These are phyloP conservation scores for Vitis rotundifolia DNA, from an alignment of 164 flowering plant species.

Conservation along the genomic window DNA sequence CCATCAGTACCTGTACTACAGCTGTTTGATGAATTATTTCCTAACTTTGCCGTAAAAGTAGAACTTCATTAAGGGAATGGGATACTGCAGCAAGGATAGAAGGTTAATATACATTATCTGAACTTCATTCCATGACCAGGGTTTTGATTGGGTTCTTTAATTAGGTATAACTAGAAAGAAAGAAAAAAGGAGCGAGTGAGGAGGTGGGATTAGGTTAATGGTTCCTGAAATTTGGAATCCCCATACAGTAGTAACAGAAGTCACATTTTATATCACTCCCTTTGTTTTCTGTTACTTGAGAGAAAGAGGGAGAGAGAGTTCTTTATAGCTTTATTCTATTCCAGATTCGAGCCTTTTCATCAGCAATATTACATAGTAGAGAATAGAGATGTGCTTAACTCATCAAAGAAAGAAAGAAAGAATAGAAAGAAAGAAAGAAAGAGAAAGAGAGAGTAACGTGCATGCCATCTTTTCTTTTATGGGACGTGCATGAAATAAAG, in stretches of 20 bases:
- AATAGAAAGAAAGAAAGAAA: constrained; percentile 25
- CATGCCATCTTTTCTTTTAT: constrained; percentile 33
- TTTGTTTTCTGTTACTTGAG: constrained; percentile 14
- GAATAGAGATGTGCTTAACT: constrained; percentile 10
- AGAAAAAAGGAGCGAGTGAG: neutral
- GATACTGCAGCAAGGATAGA: too few species aligned
- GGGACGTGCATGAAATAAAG: constrained; percentile 49
- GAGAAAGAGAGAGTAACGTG: constrained; percentile 40
- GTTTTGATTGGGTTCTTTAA: too few species aligned
- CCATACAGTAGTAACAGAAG: constrained; percentile 7
- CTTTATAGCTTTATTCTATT: constrained; percentile 51
- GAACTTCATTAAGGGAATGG: too few species aligned
- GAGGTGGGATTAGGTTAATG: neutral
- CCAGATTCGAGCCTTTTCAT: constrained; percentile 24
- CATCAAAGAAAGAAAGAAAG: constrained; percentile 11
- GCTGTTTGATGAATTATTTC: too few species aligned
- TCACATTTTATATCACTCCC: constrained; percentile 15
- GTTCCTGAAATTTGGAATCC: constrained; percentile 8
- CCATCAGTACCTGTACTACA: neutral
- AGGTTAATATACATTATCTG: too few species aligned
- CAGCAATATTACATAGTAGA: constrained; percentile 5
- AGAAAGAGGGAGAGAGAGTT: constrained; percentile 10
- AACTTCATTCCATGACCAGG: too few species aligned
- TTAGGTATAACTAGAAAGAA: neutral
- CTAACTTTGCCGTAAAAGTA: too few species aligned